Evolutionary conservation across 2,329 filamentous ascomycete species (phyloP).

Genomic region (Xylaria sp.): DNA sequence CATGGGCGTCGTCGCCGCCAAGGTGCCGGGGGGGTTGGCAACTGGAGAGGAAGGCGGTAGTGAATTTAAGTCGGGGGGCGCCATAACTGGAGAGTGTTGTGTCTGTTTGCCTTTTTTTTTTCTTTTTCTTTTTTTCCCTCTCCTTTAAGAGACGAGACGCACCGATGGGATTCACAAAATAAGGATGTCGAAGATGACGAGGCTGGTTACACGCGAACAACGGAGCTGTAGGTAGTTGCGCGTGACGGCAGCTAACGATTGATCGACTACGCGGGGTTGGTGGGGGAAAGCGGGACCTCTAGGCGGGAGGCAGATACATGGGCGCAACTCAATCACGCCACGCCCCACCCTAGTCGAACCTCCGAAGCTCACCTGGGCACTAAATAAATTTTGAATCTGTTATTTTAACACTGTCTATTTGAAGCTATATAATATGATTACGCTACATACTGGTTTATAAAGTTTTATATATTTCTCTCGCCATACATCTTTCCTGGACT

Average conservation of each 20-base stretch:
- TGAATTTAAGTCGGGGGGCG: constrained; percentile 70
- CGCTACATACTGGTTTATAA: too few species aligned
- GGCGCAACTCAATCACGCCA: too few species aligned
- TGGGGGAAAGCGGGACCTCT: too few species aligned
- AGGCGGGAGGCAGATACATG: too few species aligned
- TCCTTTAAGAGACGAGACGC: not conserved
- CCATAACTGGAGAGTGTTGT: constrained; percentile 50
- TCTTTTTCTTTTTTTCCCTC: too few species aligned
- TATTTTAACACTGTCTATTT: too few species aligned
- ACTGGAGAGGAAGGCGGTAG: constrained; percentile 60
- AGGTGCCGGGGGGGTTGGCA: constrained; percentile 51
- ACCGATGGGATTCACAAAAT: not conserved
- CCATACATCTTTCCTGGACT: not conserved
- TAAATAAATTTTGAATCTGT: too few species aligned
- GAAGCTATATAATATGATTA: too few species aligned
- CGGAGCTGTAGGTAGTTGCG: not conserved
- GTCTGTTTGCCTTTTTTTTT: not conserved
- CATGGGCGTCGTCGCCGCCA: constrained; percentile 52
- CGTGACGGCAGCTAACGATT: not conserved
- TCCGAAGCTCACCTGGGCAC: too few species aligned
- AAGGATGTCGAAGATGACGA: not conserved
- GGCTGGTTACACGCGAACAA: not conserved
- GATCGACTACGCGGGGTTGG: not conserved
- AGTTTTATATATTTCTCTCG: not conserved
- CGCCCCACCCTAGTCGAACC: too few species aligned